Evolutionary conservation across 2,329 filamentous ascomycete species (phyloP).

Genomic region (Clonostachys sp.): DNA sequence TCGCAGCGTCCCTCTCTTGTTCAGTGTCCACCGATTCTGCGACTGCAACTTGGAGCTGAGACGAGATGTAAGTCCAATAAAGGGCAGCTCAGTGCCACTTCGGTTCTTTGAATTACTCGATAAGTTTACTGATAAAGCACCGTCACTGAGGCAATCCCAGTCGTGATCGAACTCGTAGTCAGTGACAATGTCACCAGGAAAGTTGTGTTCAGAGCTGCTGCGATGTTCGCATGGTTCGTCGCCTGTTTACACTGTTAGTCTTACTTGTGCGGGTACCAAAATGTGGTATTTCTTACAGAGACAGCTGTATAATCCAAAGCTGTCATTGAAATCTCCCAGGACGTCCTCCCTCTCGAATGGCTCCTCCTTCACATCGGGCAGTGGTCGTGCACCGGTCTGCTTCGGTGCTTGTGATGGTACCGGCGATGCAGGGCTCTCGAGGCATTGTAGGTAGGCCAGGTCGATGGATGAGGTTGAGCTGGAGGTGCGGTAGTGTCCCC

Average conservation of each 20-base stretch:
- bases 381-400: slow-evolving; percentile 45
- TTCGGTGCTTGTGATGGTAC: neutral
- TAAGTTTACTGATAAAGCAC: slow-evolving; percentile 40
- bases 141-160: slow-evolving; percentile 61
- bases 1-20: slow-evolving; percentile 36
- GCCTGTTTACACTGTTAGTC: slow-evolving; percentile 32
- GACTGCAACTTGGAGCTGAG: slow-evolving; percentile 58
- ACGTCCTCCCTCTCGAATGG: slow-evolving; percentile 62
- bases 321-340: slow-evolving; percentile 7
- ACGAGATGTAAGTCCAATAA: slow-evolving; percentile 59
- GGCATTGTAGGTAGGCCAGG: slow-evolving; percentile 31
- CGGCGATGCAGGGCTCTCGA: slow-evolving; percentile 39
- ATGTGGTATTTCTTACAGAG: slow-evolving; percentile 58
- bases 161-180: slow-evolving; percentile 56
- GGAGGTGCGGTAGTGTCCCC: slow-evolving; percentile 59
- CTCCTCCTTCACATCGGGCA: slow-evolving; percentile 85
- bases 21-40: slow-evolving; percentile 44
- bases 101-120: slow-evolving; percentile 30
- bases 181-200: slow-evolving; percentile 27
- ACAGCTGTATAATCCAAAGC: slow-evolving; percentile 57
- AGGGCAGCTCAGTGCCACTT: slow-evolving; percentile 54
- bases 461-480: slow-evolving; percentile 79
- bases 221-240: slow-evolving; percentile 58
- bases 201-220: slow-evolving; percentile 34
- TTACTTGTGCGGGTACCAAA: slow-evolving; percentile 8